phyloP scores from a whole-genome alignment of 495 filamentous ascomycete species.

The Acidomyces sp. region DNA sequence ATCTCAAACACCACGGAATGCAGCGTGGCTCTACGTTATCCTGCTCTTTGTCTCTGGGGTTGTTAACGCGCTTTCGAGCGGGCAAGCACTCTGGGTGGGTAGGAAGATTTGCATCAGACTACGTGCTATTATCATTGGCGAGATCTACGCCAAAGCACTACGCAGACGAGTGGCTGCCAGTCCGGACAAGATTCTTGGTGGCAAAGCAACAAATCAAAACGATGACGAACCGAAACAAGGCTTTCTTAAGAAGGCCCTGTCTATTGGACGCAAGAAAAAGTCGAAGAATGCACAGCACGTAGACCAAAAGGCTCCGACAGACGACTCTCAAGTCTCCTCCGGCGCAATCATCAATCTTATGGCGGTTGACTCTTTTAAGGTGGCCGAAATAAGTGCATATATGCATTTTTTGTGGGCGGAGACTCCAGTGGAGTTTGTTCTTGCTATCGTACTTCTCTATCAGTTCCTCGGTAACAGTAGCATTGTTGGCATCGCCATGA shows the following conservation, averaged over 20 bases:
- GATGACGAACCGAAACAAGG: constrained; percentile 31
- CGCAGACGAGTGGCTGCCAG: constrained; percentile 75
- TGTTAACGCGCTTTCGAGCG: constrained; percentile 63
- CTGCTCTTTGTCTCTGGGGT: constrained; percentile 70
- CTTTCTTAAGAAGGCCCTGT: constrained; percentile 37
- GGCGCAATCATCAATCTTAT: constrained; percentile 98
- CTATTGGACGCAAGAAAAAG: constrained; percentile 51
- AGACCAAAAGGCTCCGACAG: constrained; percentile 24
- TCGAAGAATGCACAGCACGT: constrained; percentile 26
- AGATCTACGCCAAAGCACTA: constrained; percentile 96
- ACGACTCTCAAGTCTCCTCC: constrained; percentile 67
- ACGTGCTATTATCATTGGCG: constrained; percentile 89
- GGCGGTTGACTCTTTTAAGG: constrained; percentile 98
- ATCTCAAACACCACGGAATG: constrained; percentile 61
- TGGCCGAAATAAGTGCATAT: constrained; percentile 84
- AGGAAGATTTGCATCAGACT: constrained; percentile 86
- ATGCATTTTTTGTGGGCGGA: constrained; percentile 80
- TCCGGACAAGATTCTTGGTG: constrained; percentile 53
- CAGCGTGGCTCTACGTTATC: constrained; percentile 92
- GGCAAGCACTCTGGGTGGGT: constrained; percentile 85
- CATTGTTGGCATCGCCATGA: constrained; percentile 84
- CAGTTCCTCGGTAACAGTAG: constrained; percentile 82
- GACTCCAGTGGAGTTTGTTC: constrained; percentile 67
- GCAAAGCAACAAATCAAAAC: constrained; percentile 31
- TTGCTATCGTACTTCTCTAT: constrained; percentile 68